These are phyloP conservation scores for Phytophthora melonis DNA, from an alignment of 352 stramenopile genomes.

Conservation along the genomic window DNA sequence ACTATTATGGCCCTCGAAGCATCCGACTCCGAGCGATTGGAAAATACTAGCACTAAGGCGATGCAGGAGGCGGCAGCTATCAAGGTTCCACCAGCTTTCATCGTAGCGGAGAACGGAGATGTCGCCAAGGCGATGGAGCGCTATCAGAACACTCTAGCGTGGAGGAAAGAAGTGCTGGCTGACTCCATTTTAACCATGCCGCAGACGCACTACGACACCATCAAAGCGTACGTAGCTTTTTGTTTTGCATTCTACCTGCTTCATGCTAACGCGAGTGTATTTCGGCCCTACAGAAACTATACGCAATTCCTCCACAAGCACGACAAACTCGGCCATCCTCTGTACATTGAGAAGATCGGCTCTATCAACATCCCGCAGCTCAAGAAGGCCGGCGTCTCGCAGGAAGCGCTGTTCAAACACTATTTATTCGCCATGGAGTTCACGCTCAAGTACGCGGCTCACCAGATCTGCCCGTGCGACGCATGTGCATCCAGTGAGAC, in stretches of 20 bases:
- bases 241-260: neutral
- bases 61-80: constrained; percentile 25
- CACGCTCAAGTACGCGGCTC: constrained; percentile 72
- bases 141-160: constrained; percentile 74
- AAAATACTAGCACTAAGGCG: constrained; percentile 25
- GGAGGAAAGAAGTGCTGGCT: constrained; percentile 78
- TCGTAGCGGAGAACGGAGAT: constrained; percentile 79
- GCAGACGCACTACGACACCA: constrained; percentile 69
- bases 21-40: constrained; percentile 58
- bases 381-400: constrained; percentile 63
- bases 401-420: constrained; percentile 73
- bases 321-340: constrained; percentile 76
- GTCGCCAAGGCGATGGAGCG: constrained; percentile 61
- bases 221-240: constrained; percentile 58
- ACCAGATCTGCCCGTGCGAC: constrained; percentile 55
- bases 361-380: constrained; percentile 85
- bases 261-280: neutral
- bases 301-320: constrained; percentile 75
- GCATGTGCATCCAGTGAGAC: constrained; percentile 70
- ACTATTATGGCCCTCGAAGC: constrained; percentile 67
- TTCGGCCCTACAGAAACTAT: constrained; percentile 29
- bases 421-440: constrained; percentile 89
- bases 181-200: constrained; percentile 72
- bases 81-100: constrained; percentile 61
- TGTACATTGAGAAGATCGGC: constrained; percentile 81